phyloP scores from a whole-genome alignment of 2,329 filamentous ascomycete genomes.

The Hawksworthiomyces lignivorus region DNA sequence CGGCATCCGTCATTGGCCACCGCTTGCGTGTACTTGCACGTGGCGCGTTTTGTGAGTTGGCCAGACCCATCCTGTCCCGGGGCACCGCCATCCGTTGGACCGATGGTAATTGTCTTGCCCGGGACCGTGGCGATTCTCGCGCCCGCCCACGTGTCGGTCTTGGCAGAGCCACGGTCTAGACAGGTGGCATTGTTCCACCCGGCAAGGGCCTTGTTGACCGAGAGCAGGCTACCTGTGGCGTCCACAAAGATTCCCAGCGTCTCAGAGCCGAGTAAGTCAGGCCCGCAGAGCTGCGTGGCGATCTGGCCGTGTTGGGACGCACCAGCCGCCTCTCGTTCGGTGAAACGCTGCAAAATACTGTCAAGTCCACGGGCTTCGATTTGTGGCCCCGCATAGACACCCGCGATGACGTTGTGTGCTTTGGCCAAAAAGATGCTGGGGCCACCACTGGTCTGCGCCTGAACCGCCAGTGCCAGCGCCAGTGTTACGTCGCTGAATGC shows the following conservation, averaged over 20 bases:
- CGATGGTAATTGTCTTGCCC: not conserved
- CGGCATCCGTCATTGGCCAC: constrained; percentile 17
- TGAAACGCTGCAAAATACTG: too few species aligned
- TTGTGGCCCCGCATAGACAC: too few species aligned
- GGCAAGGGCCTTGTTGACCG: not conserved
- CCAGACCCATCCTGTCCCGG: not conserved
- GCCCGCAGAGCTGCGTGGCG: too few species aligned
- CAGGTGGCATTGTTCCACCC: not conserved
- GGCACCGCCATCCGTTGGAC: not conserved
- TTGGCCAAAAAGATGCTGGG: too few species aligned
- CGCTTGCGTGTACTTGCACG: not conserved
- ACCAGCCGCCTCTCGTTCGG: too few species aligned
- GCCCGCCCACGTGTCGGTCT: not conserved
- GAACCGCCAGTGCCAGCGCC: too few species aligned
- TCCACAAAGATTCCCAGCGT: not conserved
- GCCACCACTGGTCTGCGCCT: too few species aligned
- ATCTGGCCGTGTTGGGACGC: too few species aligned
- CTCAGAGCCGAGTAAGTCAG: not conserved
- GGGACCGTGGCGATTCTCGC: not conserved
- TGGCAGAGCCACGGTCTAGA: not conserved
- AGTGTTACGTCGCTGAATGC: too few species aligned
- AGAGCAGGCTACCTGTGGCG: not conserved
- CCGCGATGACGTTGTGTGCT: too few species aligned
- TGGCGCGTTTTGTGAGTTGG: not conserved
- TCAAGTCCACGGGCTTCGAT: too few species aligned